Percentiles rank a stretch among this genome's conserved stretches.
phyloP scores from a whole-genome alignment of 2,329 filamentous ascomycete genomes.

The Blumeriella jaapii region DNA sequence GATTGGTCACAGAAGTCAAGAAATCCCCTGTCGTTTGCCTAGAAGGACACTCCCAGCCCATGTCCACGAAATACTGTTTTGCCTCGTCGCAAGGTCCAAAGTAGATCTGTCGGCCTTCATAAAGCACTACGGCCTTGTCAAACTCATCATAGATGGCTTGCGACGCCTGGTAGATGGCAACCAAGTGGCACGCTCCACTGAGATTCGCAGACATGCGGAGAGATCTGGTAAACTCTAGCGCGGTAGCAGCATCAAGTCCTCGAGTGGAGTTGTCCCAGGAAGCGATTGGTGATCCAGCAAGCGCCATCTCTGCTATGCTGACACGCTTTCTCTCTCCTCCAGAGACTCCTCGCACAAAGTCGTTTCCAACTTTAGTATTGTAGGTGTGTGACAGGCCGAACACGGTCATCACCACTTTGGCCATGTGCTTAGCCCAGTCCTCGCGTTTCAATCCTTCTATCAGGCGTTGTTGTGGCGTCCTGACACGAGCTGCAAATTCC shows the following conservation, averaged over 20 bases:
- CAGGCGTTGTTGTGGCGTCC: conserved; percentile 47
- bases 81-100: conserved; percentile 55
- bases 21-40: conserved; percentile 50
- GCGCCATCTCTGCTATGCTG: conserved; percentile 65
- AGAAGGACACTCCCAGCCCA: conserved; percentile 61
- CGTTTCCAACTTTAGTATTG: conserved; percentile 64
- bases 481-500: conserved; percentile 57
- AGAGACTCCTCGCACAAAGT: conserved; percentile 57
- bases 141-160: conserved; percentile 59
- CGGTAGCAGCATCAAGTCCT: conserved; percentile 64
- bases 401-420: conserved; percentile 54
- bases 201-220: conserved; percentile 56
- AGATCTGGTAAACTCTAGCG: conserved; percentile 60
- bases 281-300: conserved; percentile 37
- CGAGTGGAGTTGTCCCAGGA: conserved; percentile 37
- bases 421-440: conserved; percentile 33
- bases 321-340: conserved; percentile 71
- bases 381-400: conserved; percentile 63
- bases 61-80: conserved; percentile 54
- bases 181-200: conserved; percentile 47
- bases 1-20: conserved; percentile 61
- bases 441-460: conserved; percentile 47
- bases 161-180: conserved; percentile 65
- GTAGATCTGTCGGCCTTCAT: conserved; percentile 62
- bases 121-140: conserved; percentile 57